Percentiles rank a stretch among this genome's conserved stretches.
phyloP scores from a whole-genome alignment of 2,329 filamentous ascomycete genomes.

The Coniella vitis region DNA sequence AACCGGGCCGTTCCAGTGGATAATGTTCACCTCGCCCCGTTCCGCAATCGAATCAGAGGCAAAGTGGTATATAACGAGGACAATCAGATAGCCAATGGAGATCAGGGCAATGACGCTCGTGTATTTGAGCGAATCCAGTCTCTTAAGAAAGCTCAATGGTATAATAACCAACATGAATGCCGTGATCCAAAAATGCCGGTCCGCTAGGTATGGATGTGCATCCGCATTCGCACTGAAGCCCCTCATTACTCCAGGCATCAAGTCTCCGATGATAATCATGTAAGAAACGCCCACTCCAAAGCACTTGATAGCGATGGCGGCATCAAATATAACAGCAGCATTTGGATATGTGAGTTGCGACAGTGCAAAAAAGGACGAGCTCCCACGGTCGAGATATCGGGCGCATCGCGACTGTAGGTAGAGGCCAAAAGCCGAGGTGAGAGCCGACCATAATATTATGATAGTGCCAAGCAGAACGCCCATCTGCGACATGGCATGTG shows the following conservation, averaged over 20 bases:
- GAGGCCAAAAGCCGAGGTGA: conserved; percentile 84
- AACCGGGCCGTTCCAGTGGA: conserved; percentile 73
- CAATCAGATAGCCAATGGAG: conserved; percentile 88
- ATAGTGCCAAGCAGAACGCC: conserved; percentile 78
- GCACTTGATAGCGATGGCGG: conserved; percentile 93
- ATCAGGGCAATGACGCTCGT: conserved; percentile 87
- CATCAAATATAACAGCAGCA: conserved; percentile 89
- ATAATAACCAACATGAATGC: conserved; percentile 97
- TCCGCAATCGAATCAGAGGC: conserved; percentile 68
- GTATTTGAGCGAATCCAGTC: conserved; percentile 93
- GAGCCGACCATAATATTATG: conserved; percentile 84
- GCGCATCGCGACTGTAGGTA: conserved; percentile 93
- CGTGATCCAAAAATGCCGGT: conserved; percentile 96
- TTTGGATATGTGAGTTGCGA: conserved; percentile 97
- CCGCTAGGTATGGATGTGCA: conserved; percentile 67
- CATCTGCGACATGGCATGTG: conserved; percentile 92
- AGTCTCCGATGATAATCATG: conserved; percentile 94
- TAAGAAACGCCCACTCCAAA: conserved; percentile 97
- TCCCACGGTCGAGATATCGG: conserved; percentile 83
- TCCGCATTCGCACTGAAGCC: conserved; percentile 65
- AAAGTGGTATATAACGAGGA: conserved; percentile 92
- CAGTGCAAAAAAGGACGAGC: conserved; percentile 89
- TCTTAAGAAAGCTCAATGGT: conserved; percentile 82
- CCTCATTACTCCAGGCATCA: conserved; percentile 90
- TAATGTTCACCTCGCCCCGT: conserved; percentile 64